phyloP scores from a whole-genome alignment of 148 eudicot species.

The Rhododendron ferrugineum region DNA sequence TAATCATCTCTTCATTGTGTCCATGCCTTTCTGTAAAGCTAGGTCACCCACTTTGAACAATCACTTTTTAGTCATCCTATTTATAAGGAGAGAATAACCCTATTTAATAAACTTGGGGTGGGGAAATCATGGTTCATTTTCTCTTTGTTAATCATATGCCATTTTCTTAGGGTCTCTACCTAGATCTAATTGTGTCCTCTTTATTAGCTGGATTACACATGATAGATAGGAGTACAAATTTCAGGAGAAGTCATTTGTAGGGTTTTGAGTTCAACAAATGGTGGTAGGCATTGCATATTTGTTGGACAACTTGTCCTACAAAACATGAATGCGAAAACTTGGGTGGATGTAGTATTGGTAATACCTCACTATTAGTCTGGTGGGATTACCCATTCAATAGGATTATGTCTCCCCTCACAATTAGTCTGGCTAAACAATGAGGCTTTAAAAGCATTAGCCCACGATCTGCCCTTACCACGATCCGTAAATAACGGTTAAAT shows the following conservation, averaged over 20 bases:
- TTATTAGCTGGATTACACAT: not conserved
- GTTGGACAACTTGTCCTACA: not conserved
- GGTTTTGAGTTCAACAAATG: not conserved
- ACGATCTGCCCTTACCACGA: not conserved
- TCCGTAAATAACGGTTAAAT: not conserved
- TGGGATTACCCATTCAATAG: not conserved
- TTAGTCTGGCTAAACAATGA: not conserved
- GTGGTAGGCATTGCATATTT: not conserved
- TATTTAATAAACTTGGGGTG: conserved; percentile 12
- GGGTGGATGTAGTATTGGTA: not conserved
- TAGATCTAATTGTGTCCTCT: not conserved
- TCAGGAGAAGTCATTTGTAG: not conserved
- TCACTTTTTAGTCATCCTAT: conserved; percentile 10
- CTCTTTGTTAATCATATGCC: not conserved
- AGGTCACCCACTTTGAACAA: conserved; percentile 22
- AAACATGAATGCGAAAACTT: not conserved
- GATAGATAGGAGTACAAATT: not conserved
- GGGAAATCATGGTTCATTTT: conserved; percentile 29
- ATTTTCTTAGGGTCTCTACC: not conserved
- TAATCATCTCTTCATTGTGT: conserved; percentile 11
- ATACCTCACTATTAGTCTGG: not conserved
- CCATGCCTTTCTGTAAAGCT: conserved; percentile 18
- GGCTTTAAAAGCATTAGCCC: not conserved
- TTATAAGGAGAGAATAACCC: conserved; percentile 1
- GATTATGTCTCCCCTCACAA: not conserved